Evolutionary conservation across 768 basidiomycete species (phyloP), one percentile per base, ranked within the genome.

Genomic region (Leccinum fibrillosum): DNA sequence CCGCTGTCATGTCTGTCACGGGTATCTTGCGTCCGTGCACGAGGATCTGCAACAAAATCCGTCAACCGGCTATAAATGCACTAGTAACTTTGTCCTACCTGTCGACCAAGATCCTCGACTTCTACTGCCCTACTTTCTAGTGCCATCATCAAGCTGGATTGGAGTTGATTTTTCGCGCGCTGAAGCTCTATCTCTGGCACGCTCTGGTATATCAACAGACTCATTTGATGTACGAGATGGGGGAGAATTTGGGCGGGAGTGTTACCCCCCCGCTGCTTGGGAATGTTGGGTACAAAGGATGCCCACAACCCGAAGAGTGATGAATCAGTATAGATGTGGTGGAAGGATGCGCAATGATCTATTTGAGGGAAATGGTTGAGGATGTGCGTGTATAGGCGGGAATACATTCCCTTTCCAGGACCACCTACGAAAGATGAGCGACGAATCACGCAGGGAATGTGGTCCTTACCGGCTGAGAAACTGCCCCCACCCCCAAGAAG

Each of bases 361-460:
- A 98, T 83, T 68, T 92, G 87, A 52, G 93, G 84, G 77, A 94
- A 92, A 68, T 92, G 89, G 72, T 98, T 98, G 57, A 98, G 86
- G 66, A 98, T 93, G 69, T 94, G 87, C 10, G 94, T 96, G 77
- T 98, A 98, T 28, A 98, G 76, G 25, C 96, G 88, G 34, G 94
- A 94, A 80, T 97, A 98, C 96, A 98, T 98, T 66, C 96, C 96
- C 77, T 98, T 98, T 15, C 96, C 96, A 2, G 96, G 96, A 4
- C 96, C 96, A 62, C 96, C 94, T 82, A 65, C 3, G 7, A 23
- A 53, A 52, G 37, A 53, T 64, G 54, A 55, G 60, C 57, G 39
- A 32, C 19, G 4, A 34, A 28, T 48, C 52, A 53, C 47, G 6
- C 21, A 32, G 50, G 15, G 19, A 53, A 45, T 3, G 15, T 34